Base-by-base conservation (phyloP, 1,139 yeast species). In the Nakaseomyces glabratus region DNA sequence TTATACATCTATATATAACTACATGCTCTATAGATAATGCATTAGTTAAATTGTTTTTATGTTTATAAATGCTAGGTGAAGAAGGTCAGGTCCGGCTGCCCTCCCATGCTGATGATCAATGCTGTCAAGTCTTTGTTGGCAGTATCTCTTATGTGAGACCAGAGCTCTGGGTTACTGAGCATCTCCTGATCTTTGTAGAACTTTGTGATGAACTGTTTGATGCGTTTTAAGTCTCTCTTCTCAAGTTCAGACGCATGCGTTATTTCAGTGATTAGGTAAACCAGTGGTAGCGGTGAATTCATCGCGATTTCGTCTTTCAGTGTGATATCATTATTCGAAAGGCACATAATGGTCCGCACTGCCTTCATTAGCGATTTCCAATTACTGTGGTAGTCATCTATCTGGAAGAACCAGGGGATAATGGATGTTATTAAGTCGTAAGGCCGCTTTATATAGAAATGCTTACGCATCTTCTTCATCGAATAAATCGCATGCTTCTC, bases 141-240 rank as follows among this genome's bases (percentile, higher is more conserved):
- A 4, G 11, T 26, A 6, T 17, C 30, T 10, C 18, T 26, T 10
- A 26, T 14, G 21, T 26, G 30, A 4, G 30, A 13, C 30, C 30
- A 26, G 4, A 26, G 21, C 30, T 26, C 30, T 8, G 30, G 30
- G 8, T 26, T 21, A 15, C 30, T 26, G 15, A 26, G 30, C 15
- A 26, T 20, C 11, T 8, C 11, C 9, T 10, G 8, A 12, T 12
- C 11, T 6, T 22, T 11, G 30, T 26, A 26, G 21, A 26, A 26
- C 10, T 20, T 18, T 4, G 30, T n/a, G 10, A 19, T 24, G 16
- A 24, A 32, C 14, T 20, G 24, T 7, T 17, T 4, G n/a, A 14
- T 19, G 26, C 12, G 22, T 7, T 33, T 19, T 16, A 40, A 24
- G 36, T 35, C 31, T 32, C 36, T 14, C 25, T 24, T 23, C 35